Evolutionary conservation across 495 filamentous ascomycete genomes (phyloP).

Genomic region (Glutinoglossum americanum): DNA sequence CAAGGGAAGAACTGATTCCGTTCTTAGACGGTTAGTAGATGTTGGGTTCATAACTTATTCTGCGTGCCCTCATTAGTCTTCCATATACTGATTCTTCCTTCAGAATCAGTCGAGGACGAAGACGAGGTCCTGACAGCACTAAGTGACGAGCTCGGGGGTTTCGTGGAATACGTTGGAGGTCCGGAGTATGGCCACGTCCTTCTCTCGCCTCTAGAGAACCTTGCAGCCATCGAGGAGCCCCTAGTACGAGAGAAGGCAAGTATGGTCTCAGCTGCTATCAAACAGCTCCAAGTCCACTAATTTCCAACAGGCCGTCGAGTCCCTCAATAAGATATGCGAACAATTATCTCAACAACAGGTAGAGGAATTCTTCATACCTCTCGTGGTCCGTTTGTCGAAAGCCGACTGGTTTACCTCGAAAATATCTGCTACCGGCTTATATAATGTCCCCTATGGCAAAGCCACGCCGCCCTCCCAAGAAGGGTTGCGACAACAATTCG

Average conservation of each 20-base stretch:
- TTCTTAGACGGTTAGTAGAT: conserved; percentile 65
- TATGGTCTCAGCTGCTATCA: conserved; percentile 1
- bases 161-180: conserved; percentile 94
- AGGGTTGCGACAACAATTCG: conserved; percentile 72
- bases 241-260: conserved; percentile 87
- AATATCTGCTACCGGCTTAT: conserved; percentile 90
- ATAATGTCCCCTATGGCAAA: conserved; percentile 77
- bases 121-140: conserved; percentile 94
- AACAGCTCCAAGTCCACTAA: not conserved
- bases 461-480: conserved; percentile 69
- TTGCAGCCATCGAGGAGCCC: conserved; percentile 95
- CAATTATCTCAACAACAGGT: conserved; percentile 78
- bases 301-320: conserved; percentile 76
- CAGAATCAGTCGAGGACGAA: conserved; percentile 97
- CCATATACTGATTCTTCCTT: conserved; percentile 5
- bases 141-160: conserved; percentile 85
- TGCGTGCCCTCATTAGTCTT: conserved; percentile 1
- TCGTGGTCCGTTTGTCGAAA: conserved; percentile 86
- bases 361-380: conserved; percentile 89
- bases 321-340: conserved; percentile 93
- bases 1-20: conserved; percentile 91
- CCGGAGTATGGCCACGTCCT: conserved; percentile 87
- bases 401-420: conserved; percentile 99
- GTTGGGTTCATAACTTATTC: not conserved
- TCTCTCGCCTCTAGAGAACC: conserved; percentile 87